Evolutionary conservation across 345 rosid species (phyloP).

Genomic region (Eutrema japonicum): DNA sequence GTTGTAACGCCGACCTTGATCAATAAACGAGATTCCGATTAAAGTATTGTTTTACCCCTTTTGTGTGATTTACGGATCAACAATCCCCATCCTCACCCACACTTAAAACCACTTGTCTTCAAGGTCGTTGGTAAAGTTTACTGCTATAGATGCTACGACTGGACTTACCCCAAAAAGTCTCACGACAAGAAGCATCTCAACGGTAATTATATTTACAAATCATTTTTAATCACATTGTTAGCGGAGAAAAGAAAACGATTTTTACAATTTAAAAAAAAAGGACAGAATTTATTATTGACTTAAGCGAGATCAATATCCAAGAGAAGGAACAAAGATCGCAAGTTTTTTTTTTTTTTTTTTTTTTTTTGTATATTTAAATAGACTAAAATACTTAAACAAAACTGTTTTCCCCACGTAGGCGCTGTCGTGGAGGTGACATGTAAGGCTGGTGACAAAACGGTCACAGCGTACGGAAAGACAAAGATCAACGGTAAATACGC

Average conservation of each 20-base stretch:
- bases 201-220: constrained; percentile 46
- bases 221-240: background rate
- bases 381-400: background rate
- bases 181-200: constrained; percentile 75
- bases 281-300: background rate
- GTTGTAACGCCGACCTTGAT: too few species aligned
- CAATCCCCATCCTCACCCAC: constrained; percentile 47
- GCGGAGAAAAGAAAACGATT: background rate
- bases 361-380: too few species aligned
- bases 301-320: background rate
- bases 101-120: constrained; percentile 43
- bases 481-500: constrained; percentile 70
- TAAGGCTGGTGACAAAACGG: constrained; percentile 50
- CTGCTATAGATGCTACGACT: constrained; percentile 42
- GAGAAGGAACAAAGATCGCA: too few species aligned
- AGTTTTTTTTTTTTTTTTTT: too few species aligned
- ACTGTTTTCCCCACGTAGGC: constrained; percentile 42
- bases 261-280: background rate
- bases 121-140: constrained; percentile 44
- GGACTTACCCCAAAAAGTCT: constrained; percentile 41
- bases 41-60: too few species aligned
- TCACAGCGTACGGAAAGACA: constrained; percentile 60
- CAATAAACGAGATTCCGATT: too few species aligned
- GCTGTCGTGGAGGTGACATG: constrained; percentile 69
- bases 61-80: too few species aligned